Percentiles rank a stretch among this genome's conserved stretches.
phyloP scores from a whole-genome alignment of 768 basidiomycete species.

The Podaxis rugospora region DNA sequence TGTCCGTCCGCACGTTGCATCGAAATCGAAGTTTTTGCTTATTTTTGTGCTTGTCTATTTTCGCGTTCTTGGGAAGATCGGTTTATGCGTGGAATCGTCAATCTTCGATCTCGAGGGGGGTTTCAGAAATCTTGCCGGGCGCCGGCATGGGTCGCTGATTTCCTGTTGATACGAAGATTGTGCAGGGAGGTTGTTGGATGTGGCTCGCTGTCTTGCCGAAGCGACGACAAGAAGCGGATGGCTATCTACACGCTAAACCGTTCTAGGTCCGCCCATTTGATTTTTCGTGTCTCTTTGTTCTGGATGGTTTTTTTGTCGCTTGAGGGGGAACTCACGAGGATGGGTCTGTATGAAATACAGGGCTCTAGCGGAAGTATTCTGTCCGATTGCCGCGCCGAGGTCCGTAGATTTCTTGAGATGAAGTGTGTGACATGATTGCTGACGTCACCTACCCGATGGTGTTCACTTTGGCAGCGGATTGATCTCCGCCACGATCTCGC shows the following conservation, averaged over 20 bases:
- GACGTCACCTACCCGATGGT: constrained; percentile 14
- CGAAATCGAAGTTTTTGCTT: not conserved
- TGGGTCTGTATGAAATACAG: constrained; percentile 30
- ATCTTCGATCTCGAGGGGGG: not conserved
- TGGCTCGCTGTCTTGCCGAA: not conserved
- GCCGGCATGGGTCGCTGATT: not conserved
- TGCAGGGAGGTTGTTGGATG: not conserved
- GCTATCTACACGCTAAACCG: not conserved
- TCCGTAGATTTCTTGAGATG: constrained; percentile 27
- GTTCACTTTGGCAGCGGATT: constrained; percentile 36
- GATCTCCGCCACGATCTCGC: constrained; percentile 56
- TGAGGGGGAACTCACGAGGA: not conserved
- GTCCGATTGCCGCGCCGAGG: constrained; percentile 85
- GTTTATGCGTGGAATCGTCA: constrained; percentile 1
- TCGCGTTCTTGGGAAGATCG: not conserved
- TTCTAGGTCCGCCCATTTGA: not conserved
- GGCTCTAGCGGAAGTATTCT: constrained; percentile 79
- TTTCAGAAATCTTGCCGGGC: not conserved
- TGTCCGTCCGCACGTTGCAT: not conserved
- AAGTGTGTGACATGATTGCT: not conserved
- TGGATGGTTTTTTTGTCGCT: not conserved
- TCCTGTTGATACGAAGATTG: not conserved
- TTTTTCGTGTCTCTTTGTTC: not conserved
- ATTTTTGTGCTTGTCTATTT: not conserved
- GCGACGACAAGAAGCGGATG: not conserved